A percentile compares a stretch with the other conserved stretches of the same genome.
phyloP scores from a whole-genome alignment of 257 asterid species.

The Solanum chmielewskii region DNA sequence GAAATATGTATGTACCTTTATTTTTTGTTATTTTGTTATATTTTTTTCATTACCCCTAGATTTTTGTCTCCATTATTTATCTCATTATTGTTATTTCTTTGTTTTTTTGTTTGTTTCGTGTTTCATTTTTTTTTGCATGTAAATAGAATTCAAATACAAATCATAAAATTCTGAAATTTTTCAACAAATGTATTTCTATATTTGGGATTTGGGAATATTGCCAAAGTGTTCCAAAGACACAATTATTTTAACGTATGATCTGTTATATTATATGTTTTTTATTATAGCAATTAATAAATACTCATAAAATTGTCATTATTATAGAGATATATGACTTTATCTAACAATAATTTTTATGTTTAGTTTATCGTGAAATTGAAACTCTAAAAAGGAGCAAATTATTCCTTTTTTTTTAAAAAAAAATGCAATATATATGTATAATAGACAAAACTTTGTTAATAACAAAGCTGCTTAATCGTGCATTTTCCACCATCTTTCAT shows the following conservation, averaged over 20 bases:
- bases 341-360: background rate
- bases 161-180: background rate
- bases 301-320: background rate
- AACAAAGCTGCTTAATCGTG: slow-evolving; percentile 4
- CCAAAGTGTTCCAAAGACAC: accelerated
- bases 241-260: background rate
- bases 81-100: background rate
- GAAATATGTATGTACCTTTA: background rate
- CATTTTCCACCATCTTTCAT: slow-evolving; percentile 1
- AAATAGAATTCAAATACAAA: background rate
- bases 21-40: background rate
- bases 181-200: background rate
- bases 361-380: background rate
- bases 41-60: background rate
- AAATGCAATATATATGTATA: background rate
- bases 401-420: background rate
- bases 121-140: background rate
- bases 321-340: background rate
- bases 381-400: background rate
- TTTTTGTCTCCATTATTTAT: background rate
- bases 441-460: background rate
- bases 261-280: too few species aligned
- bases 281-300: background rate
- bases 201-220: background rate
- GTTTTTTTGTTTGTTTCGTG: background rate